Evolutionary conservation across 2,329 filamentous ascomycete genomes (phyloP), one percentile per base, ranked within the genome.

Genomic region (Trichoderma breve): DNA sequence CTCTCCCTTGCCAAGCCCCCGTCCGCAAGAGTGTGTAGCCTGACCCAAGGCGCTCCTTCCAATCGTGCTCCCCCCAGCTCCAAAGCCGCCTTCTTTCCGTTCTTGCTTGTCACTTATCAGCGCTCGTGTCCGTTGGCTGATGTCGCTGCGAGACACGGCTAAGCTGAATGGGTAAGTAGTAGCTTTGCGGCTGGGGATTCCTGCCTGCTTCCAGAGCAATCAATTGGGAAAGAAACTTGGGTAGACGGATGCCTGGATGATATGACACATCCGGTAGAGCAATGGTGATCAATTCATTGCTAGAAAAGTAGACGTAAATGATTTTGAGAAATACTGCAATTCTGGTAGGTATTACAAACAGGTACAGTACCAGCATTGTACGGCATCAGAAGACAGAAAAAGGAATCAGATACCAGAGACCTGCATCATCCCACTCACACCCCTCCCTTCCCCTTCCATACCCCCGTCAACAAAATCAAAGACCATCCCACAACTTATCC

Each of bases 1-100:
- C 32, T 21, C 65, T 60, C 65, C 65, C 24, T 68, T 32, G 26
- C 58, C 24, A 55, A 60, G 47, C 60, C 60, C 63, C 64, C 64
- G n/a, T 28, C 60, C 36, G 14, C 28, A 32, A 57, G 14, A 14
- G 6, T 55, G 58, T 58, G 39, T 58, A 51, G 62, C 70, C 57
- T 67, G 53, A 61, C 39, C 63, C 26, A 26, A 21, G 28, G 30
- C 57, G 34, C 26, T 60, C 61, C 36, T 66, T 32, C 69, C 51
- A 65, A 71, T 60, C 69, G 58, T 18, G 47, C 61, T 21, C 34
- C 15, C 43, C 68, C 43, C 30, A 57, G 55, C 32, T n/a, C 21
- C 21, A 43, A 43, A 63, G 67, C 47, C 60, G 55, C 63, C 36
- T 53, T 51, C 36, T 26, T 12, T 26, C 43, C 39, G 39, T 32